Percentiles rank a stretch among this genome's conserved stretches.
Conservation (phyloP, 495 filamentous ascomycete species). For the Schizothecium vesticola region DNA sequence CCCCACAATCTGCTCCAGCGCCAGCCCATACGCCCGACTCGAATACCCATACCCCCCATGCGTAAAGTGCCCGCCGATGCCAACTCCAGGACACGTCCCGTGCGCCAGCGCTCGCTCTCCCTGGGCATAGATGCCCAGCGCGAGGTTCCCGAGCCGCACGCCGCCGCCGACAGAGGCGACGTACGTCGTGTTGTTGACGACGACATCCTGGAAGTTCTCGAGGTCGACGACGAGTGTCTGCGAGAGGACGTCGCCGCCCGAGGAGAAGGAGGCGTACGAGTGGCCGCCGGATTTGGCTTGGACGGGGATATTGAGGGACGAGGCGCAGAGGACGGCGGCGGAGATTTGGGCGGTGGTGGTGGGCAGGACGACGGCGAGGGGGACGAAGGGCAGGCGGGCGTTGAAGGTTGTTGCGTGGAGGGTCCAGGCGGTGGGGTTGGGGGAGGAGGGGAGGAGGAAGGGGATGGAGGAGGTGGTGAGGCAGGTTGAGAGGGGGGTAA, state of each 20-base stretch:
- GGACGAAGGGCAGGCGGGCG: constrained; percentile 48
- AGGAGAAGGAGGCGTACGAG: constrained; percentile 57
- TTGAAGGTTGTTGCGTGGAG: constrained; percentile 49
- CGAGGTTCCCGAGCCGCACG: constrained; percentile 55
- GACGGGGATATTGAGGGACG: constrained; percentile 44
- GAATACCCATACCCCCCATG: constrained; percentile 63
- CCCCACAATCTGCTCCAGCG: constrained; percentile 58
- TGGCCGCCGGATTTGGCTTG: constrained; percentile 65
- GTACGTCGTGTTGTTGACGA: constrained; percentile 31
- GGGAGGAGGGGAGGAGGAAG: constrained; percentile 11
- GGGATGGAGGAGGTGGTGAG: constrained; percentile 13
- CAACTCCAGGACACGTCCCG: constrained; percentile 56
- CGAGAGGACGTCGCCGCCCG: constrained; percentile 42
- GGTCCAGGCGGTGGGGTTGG: constrained; percentile 21
- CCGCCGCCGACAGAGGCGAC: constrained; percentile 54
- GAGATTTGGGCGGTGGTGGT: constrained; percentile 44
- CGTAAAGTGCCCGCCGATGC: constrained; percentile 61
- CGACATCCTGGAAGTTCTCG: constrained; percentile 33
- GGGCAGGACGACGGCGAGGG: constrained; percentile 54
- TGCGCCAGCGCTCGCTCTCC: constrained; percentile 57
- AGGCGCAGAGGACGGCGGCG: constrained; percentile 46
- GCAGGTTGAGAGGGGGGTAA: constrained; percentile 2
- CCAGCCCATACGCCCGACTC: constrained; percentile 58
- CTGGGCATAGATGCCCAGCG: constrained; percentile 43
- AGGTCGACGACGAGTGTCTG: constrained; percentile 46